These are phyloP conservation scores for Rhinocladiella similis DNA, from an alignment of 2,329 filamentous ascomycete genomes.

Conservation along the genomic window DNA sequence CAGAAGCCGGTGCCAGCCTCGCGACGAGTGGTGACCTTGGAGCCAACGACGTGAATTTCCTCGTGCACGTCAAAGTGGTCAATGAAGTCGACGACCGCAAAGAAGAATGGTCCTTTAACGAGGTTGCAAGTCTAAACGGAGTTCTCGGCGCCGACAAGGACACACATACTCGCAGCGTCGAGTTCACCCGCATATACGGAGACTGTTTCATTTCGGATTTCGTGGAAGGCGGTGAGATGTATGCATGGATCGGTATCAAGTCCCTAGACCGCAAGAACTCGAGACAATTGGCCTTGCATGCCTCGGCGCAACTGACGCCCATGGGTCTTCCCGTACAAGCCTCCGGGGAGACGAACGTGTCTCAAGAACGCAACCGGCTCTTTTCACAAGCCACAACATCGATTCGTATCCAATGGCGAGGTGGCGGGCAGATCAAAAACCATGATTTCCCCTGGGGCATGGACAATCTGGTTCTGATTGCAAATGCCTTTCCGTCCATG, in stretches of 20 bases:
- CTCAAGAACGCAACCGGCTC: neutral
- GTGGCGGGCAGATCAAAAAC: conserved; percentile 10
- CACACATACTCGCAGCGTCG: neutral
- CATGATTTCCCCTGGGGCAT: conserved; percentile 7
- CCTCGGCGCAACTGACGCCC: conserved; percentile 5
- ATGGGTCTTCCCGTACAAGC: conserved; percentile 6
- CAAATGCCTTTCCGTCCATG: conserved; percentile 9
- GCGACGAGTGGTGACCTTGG: conserved; percentile 3
- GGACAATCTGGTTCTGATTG: conserved; percentile 7
- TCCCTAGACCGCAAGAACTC: conserved; percentile 5
- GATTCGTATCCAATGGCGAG: conserved; percentile 9
- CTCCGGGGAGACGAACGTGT: neutral
- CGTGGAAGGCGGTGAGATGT: conserved; percentile 9
- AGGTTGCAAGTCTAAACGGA: conserved; percentile 1
- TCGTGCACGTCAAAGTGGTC: conserved; percentile 14
- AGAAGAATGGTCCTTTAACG: conserved; percentile 11
- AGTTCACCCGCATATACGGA: conserved; percentile 9
- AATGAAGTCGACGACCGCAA: conserved; percentile 8
- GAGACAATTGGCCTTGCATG: conserved; percentile 1
- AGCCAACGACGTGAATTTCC: conserved; percentile 10
- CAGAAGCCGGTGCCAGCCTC: conserved; percentile 5
- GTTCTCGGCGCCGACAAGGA: neutral
- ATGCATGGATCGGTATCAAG: conserved; percentile 10
- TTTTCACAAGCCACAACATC: conserved; percentile 9
- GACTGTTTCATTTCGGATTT: conserved; percentile 13